Evolutionary conservation across 2,329 filamentous ascomycete species (phyloP), one percentile per base, ranked within the genome.

Genomic region (Cytospora chrysosperma): DNA sequence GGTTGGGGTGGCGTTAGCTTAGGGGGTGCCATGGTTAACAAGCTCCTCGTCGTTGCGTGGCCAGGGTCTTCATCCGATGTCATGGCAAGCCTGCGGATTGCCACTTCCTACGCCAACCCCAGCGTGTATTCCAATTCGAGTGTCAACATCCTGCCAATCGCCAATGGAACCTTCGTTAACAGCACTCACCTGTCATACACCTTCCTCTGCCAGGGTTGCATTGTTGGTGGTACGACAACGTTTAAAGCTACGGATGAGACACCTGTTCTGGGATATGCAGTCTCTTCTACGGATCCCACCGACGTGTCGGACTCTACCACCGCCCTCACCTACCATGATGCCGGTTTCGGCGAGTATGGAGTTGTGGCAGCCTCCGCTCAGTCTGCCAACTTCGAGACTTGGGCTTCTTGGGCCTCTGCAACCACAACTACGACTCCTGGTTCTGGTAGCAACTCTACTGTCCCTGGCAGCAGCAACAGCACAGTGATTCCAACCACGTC

Each of bases 141-240:
- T 19, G 74, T 78, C 47, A 72, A 73, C 34, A 68, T 78, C 15
- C 67, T 69, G 19, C 74, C 78, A 12, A 81, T 82, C 63, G 69
- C 76, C 19, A 77, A 78, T n/a, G 79, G 79, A 8, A 81, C 78
- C 17, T 80, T 77, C 59, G 69, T 78, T 61, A 82, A 82, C 71
- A 72, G 68, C 61, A 82, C 80, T 1, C 76, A 81, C 68, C 76
- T 77, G 69, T 77, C 75, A 4, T 80, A 78, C 67, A 82, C 80
- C 10, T 83, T 82, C 71, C 72, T 82, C 56, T 83, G 81, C 70
- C 66, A 70, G 52, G 72, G 72, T 56, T 79, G 77, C 66, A 69
- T 77, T 56, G 70, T 68, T 9, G 67, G 67, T 2, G 73, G 74
- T 56, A 67, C 70, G 0, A 68, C 68, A 13, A 66, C 70, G 21